Evolutionary conservation across 176 grass and related monocot species (phyloP).

Genomic region (barley (Hordeum vulgare)): MorexV3_pseudomolecules_assembly NC_058522.1:490063281-490063780

Average conservation of each 20-base stretch:
- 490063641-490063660: not conserved
- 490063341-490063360: not conserved
- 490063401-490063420: not conserved
- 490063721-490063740: not conserved
- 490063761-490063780: not conserved
- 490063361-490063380: not conserved
- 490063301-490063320: too few species aligned
- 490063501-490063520: not conserved
- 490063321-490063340: not conserved
- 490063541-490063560: not conserved
- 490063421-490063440: not conserved
- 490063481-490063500: not conserved
- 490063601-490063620: not conserved
- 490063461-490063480: not conserved
- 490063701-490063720: not conserved
- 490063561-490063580: not conserved
- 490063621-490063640: not conserved
- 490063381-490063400: not conserved
- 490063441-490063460: not conserved
- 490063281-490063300: too few species aligned
- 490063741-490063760: not conserved
- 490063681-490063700: not conserved
- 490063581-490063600: not conserved
- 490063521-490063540: not conserved
- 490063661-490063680: not conserved